Percentiles rank a stretch among this genome's conserved stretches.
These are phyloP conservation scores for Rhodotorula toruloides DNA, from an alignment of 768 basidiomycete species.

Conservation along the genomic window DNA sequence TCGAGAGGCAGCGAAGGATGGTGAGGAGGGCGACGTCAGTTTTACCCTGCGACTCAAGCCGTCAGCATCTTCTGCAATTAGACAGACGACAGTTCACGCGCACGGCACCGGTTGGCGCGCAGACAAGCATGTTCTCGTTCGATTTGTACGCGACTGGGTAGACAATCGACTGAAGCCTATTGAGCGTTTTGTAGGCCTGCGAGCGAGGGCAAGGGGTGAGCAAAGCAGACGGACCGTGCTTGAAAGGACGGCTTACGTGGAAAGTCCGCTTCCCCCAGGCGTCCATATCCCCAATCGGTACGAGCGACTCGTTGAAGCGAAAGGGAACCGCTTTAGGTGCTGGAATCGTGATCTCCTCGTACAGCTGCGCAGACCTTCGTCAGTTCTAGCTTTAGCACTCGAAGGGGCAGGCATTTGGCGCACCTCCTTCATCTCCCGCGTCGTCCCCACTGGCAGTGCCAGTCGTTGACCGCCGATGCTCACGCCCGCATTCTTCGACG, in stretches of 20 bases:
- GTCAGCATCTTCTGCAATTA: too few species aligned
- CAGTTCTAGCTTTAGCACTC: not conserved
- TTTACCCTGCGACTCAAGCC: constrained; percentile 66
- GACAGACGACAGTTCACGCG: too few species aligned
- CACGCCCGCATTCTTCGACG: constrained; percentile 55
- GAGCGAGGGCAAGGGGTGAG: not conserved
- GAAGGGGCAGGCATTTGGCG: constrained; percentile 17
- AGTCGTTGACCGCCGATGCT: constrained; percentile 73
- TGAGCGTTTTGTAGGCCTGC: constrained; percentile 78
- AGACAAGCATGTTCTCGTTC: constrained; percentile 93
- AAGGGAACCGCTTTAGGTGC: constrained; percentile 74
- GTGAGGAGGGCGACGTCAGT: constrained; percentile 95
- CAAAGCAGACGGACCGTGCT: not conserved
- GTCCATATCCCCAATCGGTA: constrained; percentile 69
- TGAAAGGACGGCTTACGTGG: constrained; percentile 52
- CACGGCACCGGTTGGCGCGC: constrained; percentile 98
- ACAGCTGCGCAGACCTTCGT: constrained; percentile 54
- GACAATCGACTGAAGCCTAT: constrained; percentile 91
- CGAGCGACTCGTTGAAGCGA: constrained; percentile 62
- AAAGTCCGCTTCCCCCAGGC: constrained; percentile 74
- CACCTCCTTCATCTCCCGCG: constrained; percentile 64
- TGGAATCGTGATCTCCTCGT: constrained; percentile 84
- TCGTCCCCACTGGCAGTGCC: constrained; percentile 75
- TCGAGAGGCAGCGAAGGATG: constrained; percentile 59
- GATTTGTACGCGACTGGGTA: constrained; percentile 88